phyloP scores from a whole-genome alignment of 768 basidiomycete species.

The Boletus speciosus region DNA sequence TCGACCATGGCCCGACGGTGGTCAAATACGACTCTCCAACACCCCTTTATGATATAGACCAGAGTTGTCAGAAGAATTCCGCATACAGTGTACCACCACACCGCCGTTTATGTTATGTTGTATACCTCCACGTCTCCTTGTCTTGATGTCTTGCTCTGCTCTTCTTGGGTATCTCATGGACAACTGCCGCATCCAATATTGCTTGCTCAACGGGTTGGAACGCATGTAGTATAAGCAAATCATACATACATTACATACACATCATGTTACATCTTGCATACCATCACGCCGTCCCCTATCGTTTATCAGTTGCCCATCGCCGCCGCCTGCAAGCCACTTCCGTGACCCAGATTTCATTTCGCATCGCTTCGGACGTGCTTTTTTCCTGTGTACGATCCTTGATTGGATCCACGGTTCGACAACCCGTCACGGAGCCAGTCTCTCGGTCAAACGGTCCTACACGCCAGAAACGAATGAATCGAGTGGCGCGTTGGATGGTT shows the following conservation, averaged over 20 bases:
- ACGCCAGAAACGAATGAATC: too few species aligned
- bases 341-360: conserved; percentile 7
- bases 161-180: conserved; percentile 31
- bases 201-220: conserved; percentile 28
- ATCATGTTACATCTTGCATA: conserved; percentile 21
- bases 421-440: too few species aligned
- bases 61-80: conserved; percentile 3
- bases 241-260: conserved; percentile 29
- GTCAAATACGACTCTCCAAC: conserved; percentile 33
- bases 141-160: conserved; percentile 29
- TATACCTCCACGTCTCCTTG: conserved; percentile 8
- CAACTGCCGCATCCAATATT: conserved; percentile 23
- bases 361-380: neutral
- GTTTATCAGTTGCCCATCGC: conserved; percentile 7
- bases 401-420: too few species aligned
- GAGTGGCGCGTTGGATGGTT: too few species aligned
- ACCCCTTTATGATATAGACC: conserved; percentile 35
- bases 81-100: conserved; percentile 16
- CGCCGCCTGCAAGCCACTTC: neutral
- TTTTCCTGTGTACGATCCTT: neutral
- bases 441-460: too few species aligned
- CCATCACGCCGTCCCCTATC: conserved; percentile 7
- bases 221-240: conserved; percentile 32
- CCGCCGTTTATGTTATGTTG: neutral
- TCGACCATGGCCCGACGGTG: conserved; percentile 37